phyloP scores from a whole-genome alignment of 208 protist species.

The Angomonas desouzai region DNA sequence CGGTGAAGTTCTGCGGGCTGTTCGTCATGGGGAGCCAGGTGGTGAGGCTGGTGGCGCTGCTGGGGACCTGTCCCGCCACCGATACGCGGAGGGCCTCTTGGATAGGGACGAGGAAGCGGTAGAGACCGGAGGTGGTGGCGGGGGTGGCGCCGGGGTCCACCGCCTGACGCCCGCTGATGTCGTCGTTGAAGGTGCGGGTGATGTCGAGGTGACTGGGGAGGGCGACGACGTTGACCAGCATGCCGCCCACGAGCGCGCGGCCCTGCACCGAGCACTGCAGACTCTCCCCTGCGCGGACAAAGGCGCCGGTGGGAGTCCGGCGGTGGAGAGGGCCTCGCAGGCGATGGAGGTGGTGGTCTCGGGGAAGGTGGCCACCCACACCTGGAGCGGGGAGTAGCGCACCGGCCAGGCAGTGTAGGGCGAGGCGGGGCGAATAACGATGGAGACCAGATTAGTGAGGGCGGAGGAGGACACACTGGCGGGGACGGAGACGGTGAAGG shows the following conservation, averaged over 20 bases:
- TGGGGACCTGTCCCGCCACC: conserved; percentile 36
- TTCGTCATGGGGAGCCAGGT: conserved; percentile 44
- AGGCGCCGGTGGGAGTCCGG: conserved; percentile 19
- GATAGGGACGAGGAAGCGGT: conserved; percentile 41
- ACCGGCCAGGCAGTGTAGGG: conserved; percentile 56
- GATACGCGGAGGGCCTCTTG: conserved; percentile 16
- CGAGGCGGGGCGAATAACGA: conserved; percentile 28
- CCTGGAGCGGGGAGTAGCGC: conserved; percentile 50
- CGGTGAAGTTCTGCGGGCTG: conserved; percentile 54
- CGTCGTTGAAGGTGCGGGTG: conserved; percentile 28
- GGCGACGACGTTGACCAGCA: conserved; percentile 48
- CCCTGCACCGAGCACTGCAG: conserved; percentile 62
- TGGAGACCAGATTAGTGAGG: conserved; percentile 49
- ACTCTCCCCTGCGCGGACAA: conserved; percentile 41
- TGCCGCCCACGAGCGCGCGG: conserved; percentile 27
- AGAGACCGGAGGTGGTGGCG: conserved; percentile 45
- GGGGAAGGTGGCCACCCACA: conserved; percentile 55
- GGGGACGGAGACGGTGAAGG: conserved; percentile 61
- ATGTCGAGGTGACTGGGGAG: conserved; percentile 37
- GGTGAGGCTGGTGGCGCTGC: conserved; percentile 6
- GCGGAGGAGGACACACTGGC: conserved; percentile 1
- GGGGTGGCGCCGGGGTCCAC: conserved; percentile 51
- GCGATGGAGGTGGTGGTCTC: conserved; percentile 28
- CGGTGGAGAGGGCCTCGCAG: conserved; percentile 24
- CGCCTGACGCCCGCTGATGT: conserved; percentile 15